These are phyloP conservation scores for Apiotrichum mycotoxinovorans DNA, from an alignment of 1,284 basidiomycete species.

Conservation along the genomic window DNA sequence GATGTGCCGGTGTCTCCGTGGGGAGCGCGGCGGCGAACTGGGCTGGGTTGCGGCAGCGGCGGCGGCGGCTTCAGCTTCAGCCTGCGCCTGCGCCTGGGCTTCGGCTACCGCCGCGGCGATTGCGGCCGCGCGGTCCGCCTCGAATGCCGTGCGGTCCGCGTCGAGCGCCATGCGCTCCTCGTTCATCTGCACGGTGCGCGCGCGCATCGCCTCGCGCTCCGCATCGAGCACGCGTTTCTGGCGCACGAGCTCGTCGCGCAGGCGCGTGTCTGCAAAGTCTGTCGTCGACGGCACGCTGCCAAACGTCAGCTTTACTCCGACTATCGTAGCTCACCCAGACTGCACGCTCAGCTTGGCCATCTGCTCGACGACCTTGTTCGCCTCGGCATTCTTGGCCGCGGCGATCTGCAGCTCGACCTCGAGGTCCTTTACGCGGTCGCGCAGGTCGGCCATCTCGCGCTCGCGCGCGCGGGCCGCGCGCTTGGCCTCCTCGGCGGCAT, in stretches of 20 bases:
- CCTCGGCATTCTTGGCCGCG: conserved; percentile 36
- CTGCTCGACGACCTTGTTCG: conserved; percentile 36
- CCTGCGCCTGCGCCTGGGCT: conserved; percentile 54
- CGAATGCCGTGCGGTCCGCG: conserved; percentile 56
- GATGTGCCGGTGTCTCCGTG: conserved; percentile 15
- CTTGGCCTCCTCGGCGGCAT: conserved; percentile 29
- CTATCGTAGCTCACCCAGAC: conserved; percentile 20
- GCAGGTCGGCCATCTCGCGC: conserved; percentile 29
- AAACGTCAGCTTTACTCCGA: conserved; percentile 6
- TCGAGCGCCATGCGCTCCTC: conserved; percentile 57
- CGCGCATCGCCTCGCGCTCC: conserved; percentile 64
- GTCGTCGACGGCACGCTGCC: conserved; percentile 12
- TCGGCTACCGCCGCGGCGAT: neutral
- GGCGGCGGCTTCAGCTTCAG: conserved; percentile 22
- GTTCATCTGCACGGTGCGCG: conserved; percentile 61
- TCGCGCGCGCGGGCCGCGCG: conserved; percentile 30
- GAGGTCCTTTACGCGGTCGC: conserved; percentile 44
- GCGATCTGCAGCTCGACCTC: conserved; percentile 43
- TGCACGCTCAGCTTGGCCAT: conserved; percentile 31
- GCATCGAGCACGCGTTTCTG: conserved; percentile 56
- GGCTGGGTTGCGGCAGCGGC: too few relatives aligned
- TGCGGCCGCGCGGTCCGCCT: conserved; percentile 60
- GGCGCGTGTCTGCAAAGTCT: conserved; percentile 22
- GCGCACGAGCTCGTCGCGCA: conserved; percentile 26
- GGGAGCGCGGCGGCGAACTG: conserved; percentile 1